These are phyloP conservation scores for Aspergillus novofumigatus DNA, from an alignment of 2,329 filamentous ascomycete species.

Conservation along the genomic window DNA sequence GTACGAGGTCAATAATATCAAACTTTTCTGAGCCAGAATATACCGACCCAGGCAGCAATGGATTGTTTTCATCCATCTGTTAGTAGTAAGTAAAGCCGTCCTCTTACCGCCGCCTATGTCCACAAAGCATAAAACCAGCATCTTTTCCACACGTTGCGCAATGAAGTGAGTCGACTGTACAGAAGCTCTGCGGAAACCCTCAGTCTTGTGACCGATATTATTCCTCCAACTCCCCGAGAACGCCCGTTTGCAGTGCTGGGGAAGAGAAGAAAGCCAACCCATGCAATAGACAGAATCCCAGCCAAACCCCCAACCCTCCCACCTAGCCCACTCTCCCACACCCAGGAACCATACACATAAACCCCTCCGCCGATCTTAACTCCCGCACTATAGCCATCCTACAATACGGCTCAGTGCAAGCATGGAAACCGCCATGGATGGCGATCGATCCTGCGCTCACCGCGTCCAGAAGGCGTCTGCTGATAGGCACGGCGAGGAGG, in stretches of 20 bases:
- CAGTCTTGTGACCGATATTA: not conserved
- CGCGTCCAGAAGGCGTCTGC: not conserved
- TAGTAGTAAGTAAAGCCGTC: not conserved
- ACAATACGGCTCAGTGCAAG: conserved; percentile 16
- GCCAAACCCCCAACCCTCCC: not conserved
- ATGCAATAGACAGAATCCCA: not conserved
- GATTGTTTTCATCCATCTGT: not conserved
- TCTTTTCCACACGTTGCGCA: not conserved
- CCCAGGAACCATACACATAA: conserved; percentile 18
- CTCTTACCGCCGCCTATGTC: not conserved
- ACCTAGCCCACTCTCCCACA: conserved; percentile 12
- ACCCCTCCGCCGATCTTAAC: conserved; percentile 8
- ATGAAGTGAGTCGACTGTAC: not conserved
- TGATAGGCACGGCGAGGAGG: not conserved
- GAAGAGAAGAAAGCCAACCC: conserved; percentile 3
- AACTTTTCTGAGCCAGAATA: not conserved
- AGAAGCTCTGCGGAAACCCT: not conserved
- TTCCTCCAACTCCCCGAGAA: not conserved
- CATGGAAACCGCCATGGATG: conserved; percentile 9
- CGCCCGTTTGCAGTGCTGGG: not conserved
- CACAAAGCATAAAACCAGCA: not conserved
- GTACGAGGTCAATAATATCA: not conserved
- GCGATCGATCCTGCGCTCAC: not conserved
- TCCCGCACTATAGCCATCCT: conserved; percentile 1
- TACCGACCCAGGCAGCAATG: not conserved